phyloP scores from a whole-genome alignment of 2,329 filamentous ascomycete genomes.

The Paracamarosporium sp. region DNA sequence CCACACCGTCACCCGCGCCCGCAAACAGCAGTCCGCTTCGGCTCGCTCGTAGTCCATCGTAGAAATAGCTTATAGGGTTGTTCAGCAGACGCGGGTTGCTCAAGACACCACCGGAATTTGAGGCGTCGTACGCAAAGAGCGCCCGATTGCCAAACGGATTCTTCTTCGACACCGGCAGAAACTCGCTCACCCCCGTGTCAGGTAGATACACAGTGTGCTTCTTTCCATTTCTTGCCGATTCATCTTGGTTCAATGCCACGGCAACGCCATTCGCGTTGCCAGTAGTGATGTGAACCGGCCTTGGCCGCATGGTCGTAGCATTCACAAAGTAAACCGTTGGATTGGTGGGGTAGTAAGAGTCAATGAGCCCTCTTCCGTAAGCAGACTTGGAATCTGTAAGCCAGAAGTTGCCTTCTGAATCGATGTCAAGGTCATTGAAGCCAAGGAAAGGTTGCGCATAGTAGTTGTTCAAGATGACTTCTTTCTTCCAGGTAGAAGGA shows the following conservation, averaged over 20 bases:
- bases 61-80: constrained; percentile 18
- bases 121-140: constrained; percentile 16
- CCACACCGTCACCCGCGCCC: constrained; percentile 19
- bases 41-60: constrained; percentile 15
- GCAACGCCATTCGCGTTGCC: constrained; percentile 20
- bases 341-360: constrained; percentile 14
- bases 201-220: constrained; percentile 9
- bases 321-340: constrained; percentile 17
- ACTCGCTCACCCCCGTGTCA: constrained; percentile 15
- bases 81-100: constrained; percentile 17
- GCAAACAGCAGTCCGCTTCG: constrained; percentile 15
- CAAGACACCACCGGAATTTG: constrained; percentile 6
- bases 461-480: constrained; percentile 17
- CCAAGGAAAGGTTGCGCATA: constrained; percentile 16
- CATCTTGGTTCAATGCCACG: not conserved
- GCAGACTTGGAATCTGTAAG: constrained; percentile 19
- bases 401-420: constrained; percentile 18
- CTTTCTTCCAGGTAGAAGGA: constrained; percentile 10
- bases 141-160: constrained; percentile 14
- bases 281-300: constrained; percentile 15
- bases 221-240: not conserved
- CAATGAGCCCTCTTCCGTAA: constrained; percentile 13
- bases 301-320: constrained; percentile 18
- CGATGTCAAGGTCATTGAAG: constrained; percentile 21
- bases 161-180: constrained; percentile 10